Evolutionary conservation across 441 rosid genomes (phyloP).

Genomic region (Eutrema salsugineum): DNA sequence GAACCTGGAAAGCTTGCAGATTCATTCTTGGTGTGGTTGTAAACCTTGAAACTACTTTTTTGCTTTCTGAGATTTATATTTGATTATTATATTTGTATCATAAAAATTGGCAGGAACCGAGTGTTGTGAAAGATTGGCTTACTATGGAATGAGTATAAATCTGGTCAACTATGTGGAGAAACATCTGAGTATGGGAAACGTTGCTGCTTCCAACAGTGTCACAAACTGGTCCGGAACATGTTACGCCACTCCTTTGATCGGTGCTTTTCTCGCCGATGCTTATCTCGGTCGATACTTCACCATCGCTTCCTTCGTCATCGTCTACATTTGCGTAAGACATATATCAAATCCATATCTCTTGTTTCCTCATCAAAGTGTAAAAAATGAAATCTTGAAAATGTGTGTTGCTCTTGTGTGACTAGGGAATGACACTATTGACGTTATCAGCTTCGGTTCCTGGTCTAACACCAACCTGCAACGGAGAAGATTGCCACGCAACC

Average conservation of each 20-base stretch:
- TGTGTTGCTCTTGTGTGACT: neutral
- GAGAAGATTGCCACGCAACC: conserved; percentile 47
- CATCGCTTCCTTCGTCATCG: conserved; percentile 61
- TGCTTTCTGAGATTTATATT: neutral
- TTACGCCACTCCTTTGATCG: conserved; percentile 32
- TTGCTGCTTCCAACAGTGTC: conserved; percentile 48
- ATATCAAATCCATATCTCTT: neutral
- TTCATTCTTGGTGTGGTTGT: conserved; percentile 52
- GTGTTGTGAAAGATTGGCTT: conserved; percentile 77
- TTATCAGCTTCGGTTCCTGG: conserved; percentile 65
- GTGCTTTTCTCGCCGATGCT: conserved; percentile 38
- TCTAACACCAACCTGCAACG: conserved; percentile 50
- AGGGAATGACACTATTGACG: conserved; percentile 78
- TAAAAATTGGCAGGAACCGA: conserved; percentile 54
- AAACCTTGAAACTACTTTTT: neutral
- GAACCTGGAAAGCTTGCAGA: conserved; percentile 81
- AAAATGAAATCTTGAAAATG: neutral
- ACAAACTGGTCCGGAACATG: conserved; percentile 34
- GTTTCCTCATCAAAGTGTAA: neutral
- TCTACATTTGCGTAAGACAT: conserved; percentile 46
- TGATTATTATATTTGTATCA: neutral
- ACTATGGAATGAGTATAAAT: conserved; percentile 77
- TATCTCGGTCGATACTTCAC: conserved; percentile 81
- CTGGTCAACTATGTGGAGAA: conserved; percentile 64
- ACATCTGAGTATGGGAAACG: conserved; percentile 47